phyloP scores from a whole-genome alignment of 306 rosid species.

The Leucaena leucocephala region DNA sequence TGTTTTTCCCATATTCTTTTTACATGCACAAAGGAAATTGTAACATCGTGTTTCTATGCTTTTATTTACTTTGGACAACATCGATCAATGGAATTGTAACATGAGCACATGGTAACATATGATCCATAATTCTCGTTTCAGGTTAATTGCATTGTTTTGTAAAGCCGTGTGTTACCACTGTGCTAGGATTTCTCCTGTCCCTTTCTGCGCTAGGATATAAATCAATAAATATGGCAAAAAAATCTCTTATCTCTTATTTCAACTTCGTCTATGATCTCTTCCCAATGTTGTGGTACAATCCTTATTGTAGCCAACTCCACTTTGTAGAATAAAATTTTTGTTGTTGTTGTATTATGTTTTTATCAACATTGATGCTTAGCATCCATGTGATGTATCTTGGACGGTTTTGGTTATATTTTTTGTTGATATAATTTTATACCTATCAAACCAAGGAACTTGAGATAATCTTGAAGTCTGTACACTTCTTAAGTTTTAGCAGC shows the following conservation, averaged over 20 bases:
- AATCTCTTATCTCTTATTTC: background rate
- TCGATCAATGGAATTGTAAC: background rate
- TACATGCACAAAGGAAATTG: background rate
- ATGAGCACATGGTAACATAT: background rate
- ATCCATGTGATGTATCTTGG: background rate
- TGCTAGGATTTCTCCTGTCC: background rate
- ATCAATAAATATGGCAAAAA: background rate
- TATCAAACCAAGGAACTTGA: background rate
- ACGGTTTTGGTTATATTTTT: background rate
- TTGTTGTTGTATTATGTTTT: background rate
- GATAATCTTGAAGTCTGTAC: background rate
- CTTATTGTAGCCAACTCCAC: background rate
- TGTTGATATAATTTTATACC: conserved; percentile 4
- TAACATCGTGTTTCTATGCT: background rate
- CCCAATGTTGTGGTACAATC: background rate
- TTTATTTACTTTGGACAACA: background rate
- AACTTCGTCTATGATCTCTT: background rate
- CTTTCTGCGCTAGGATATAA: background rate
- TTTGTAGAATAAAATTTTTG: background rate
- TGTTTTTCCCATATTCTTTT: background rate
- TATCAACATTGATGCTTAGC: conserved; percentile 3
- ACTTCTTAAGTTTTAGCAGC: background rate
- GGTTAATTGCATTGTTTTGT: background rate
- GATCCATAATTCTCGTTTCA: conserved; percentile 1
- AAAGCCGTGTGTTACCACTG: background rate